A percentile compares a stretch with the other conserved stretches of the same genome.
Evolutionary conservation across 768 basidiomycete genomes (phyloP).

Genomic region (Boletus pseudo-olivaceus): DNA sequence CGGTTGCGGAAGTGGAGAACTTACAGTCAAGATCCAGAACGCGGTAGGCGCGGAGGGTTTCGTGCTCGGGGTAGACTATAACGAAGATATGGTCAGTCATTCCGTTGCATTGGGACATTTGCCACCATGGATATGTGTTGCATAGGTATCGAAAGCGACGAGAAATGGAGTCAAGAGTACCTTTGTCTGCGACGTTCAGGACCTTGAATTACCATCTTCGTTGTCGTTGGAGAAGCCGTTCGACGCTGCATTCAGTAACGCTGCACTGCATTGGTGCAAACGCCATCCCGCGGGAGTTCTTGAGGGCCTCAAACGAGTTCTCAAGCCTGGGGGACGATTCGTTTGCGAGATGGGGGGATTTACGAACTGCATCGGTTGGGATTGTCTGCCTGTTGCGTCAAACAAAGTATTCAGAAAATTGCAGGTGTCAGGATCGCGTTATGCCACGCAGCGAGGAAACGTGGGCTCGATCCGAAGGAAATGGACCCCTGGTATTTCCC

Average conservation of each 20-base stretch:
- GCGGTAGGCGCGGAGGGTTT: constrained; percentile 50
- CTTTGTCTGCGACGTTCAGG: constrained; percentile 55
- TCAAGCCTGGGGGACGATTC: constrained; percentile 70
- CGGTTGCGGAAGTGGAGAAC: constrained; percentile 82
- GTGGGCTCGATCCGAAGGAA: constrained; percentile 54
- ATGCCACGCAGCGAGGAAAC: constrained; percentile 46
- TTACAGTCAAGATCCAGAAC: constrained; percentile 56
- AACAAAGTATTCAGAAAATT: not conserved
- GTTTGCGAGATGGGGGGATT: constrained; percentile 78
- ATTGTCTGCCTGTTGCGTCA: not conserved
- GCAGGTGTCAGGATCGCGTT: constrained; percentile 61
- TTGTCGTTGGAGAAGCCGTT: constrained; percentile 40
- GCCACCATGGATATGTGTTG: not conserved
- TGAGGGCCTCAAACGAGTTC: constrained; percentile 49
- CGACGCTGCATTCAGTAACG: constrained; percentile 79
- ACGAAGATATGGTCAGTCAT: constrained; percentile 63
- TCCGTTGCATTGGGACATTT: not conserved
- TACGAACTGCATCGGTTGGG: constrained; percentile 63
- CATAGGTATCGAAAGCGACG: constrained; percentile 53
- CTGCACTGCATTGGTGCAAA: constrained; percentile 86
- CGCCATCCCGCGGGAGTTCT: constrained; percentile 64
- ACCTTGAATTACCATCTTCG: constrained; percentile 34
- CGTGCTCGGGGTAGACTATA: constrained; percentile 69
- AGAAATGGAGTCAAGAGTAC: constrained; percentile 43
- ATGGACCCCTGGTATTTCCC: constrained; percentile 89